These are phyloP conservation scores for Parathielavia hyrcaniae DNA, from an alignment of 495 filamentous ascomycete species.

Conservation along the genomic window DNA sequence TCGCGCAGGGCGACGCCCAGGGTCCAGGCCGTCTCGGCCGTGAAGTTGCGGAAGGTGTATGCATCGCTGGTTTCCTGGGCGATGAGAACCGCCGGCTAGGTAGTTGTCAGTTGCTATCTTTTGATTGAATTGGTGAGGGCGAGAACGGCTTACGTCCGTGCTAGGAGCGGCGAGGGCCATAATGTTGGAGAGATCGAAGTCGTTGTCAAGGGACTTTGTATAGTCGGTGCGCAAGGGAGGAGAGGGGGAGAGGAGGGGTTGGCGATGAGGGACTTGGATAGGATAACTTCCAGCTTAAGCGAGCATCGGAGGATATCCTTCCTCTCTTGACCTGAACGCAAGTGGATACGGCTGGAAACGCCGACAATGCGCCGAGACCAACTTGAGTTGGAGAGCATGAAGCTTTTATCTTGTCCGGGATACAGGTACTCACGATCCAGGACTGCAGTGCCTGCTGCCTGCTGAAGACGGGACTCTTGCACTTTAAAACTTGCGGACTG, in stretches of 20 bases:
- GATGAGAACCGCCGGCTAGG: slow-evolving; percentile 6
- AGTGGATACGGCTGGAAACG: too few species aligned
- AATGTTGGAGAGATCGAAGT: background rate
- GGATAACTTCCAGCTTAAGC: too few species aligned
- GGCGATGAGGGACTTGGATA: too few species aligned
- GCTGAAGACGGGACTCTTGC: too few species aligned
- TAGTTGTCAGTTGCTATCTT: background rate
- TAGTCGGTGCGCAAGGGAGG: too few species aligned
- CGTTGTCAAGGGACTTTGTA: background rate
- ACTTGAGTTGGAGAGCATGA: background rate
- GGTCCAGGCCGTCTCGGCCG: slow-evolving; percentile 1
- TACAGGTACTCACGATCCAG: too few species aligned
- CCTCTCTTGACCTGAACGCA: too few species aligned
- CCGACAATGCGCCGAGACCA: too few species aligned
- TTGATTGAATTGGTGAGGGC: background rate
- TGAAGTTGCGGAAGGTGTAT: slow-evolving; percentile 6
- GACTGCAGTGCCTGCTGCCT: too few species aligned
- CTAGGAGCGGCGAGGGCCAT: slow-evolving; percentile 4
- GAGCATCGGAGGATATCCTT: background rate
- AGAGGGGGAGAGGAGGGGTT: background rate
- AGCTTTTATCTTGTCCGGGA: too few species aligned
- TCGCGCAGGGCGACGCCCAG: slow-evolving; percentile 1
- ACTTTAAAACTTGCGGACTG: too few species aligned
- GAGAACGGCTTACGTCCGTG: slow-evolving; percentile 1
- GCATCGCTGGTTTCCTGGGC: slow-evolving; percentile 5